Evolutionary conservation across 768 basidiomycete species (phyloP), one percentile per base, ranked within the genome.

Genomic region (Hemileccinum rubropunctum): DNA sequence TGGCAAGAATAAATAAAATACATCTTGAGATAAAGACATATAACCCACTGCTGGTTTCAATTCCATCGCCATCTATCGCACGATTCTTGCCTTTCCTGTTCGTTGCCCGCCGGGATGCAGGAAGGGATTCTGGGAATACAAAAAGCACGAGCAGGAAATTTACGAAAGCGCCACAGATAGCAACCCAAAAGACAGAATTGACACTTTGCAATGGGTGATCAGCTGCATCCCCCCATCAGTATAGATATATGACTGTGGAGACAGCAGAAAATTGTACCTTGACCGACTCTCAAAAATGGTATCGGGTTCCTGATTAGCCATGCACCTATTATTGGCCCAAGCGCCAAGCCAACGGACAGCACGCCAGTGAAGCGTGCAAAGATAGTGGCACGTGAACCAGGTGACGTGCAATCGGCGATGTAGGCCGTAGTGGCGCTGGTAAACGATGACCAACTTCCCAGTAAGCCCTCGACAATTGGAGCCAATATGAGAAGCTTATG

Each of bases 371-470:
- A 78, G 5, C 81, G 76, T 12, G 81, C 79, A 52, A 83, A 84
- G 38, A 83, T 81, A 35, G 81, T 76, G 1, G 90, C 79, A 36
- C 89, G 81, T 9, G 90, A 91, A 37, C 89, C 90, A 38, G 81
- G 75, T n/a, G 86, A 86, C 3, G 91, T 92, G 61, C 88, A 91
- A 72, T 81, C 76, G 67, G 88, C 86, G 69, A 78, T 82, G 75
- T 71, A 88, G 57, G 72, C 89, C 63, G 71, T 83, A 69, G 75
- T 84, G 59, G 79, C 88, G 67, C 69, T 83, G 61, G 63, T 80
- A 64, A 73, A 77, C 35, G 68, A 84, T 7, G 86, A 81, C 80
- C 85, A 88, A 23, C 89, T 90, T 26, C 92, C 92, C 6, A 87
- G 77, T 15, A 87, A 68, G 1, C 92, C 93, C 53, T 95, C 93